Conservation (phyloP, 208 protist genomes). For the Trypanosoma avium region DNA sequence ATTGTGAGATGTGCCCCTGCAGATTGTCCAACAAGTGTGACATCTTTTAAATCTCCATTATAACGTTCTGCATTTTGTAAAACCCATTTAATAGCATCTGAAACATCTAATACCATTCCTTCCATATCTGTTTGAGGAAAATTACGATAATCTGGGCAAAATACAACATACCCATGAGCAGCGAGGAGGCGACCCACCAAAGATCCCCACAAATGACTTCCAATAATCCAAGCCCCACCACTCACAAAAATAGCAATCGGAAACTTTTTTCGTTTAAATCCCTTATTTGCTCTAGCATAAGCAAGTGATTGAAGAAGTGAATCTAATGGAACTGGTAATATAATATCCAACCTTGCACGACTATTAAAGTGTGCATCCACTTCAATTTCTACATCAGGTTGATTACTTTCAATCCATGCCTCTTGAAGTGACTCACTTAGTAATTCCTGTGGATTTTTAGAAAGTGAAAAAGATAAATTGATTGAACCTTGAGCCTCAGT, state of each 20-base stretch:
- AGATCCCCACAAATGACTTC: constrained; percentile 74
- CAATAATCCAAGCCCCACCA: constrained; percentile 88
- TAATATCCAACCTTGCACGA: constrained; percentile 80
- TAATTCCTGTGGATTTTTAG: too few species aligned
- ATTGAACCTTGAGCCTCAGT: too few species aligned
- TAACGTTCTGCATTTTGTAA: constrained; percentile 83
- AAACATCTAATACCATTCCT: constrained; percentile 88
- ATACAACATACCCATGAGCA: constrained; percentile 79
- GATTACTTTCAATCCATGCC: constrained; percentile 67
- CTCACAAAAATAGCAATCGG: constrained; percentile 74
- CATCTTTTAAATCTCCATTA: constrained; percentile 78
- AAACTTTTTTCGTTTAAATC: constrained; percentile 54
- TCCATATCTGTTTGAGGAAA: constrained; percentile 90
- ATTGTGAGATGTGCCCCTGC: constrained; percentile 85
- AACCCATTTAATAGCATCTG: constrained; percentile 85
- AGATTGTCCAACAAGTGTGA: constrained; percentile 80
- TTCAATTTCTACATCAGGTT: constrained; percentile 73
- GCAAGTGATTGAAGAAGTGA: constrained; percentile 69
- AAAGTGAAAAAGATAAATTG: too few species aligned
- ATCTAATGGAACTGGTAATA: constrained; percentile 71
- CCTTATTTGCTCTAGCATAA: constrained; percentile 54
- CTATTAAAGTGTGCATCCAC: too few species aligned
- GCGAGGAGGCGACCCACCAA: constrained; percentile 77
- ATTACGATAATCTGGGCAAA: constrained; percentile 93
- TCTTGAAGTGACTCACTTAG: constrained; percentile 16